Evolutionary conservation across 148 eudicot species (phyloP).

Genomic region (Beta vulgaris): DNA sequence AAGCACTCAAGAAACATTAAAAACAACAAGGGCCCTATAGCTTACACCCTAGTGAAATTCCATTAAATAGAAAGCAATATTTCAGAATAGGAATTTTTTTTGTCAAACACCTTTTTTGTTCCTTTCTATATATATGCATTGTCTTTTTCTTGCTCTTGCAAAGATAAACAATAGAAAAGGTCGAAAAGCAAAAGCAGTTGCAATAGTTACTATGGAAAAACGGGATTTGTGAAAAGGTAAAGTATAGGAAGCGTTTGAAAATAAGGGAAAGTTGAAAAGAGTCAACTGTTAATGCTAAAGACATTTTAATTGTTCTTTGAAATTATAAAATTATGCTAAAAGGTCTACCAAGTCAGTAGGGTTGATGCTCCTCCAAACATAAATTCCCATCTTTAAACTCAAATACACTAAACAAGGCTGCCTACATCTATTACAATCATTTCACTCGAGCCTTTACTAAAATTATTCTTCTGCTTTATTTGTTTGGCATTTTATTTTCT

Average conservation of each 20-base stretch:
- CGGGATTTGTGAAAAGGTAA: slow-evolving; percentile 9
- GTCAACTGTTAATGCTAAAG: too few relatives aligned
- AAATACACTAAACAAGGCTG: slow-evolving; percentile 7
- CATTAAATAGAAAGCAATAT: neutral
- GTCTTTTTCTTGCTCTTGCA: neutral
- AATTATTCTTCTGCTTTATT: neutral
- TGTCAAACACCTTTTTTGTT: neutral
- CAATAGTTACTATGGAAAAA: slow-evolving; percentile 5
- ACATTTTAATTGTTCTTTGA: too few relatives aligned
- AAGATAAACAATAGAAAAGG: slow-evolving; percentile 2
- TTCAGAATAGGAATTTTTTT: neutral
- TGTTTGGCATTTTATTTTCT: neutral
- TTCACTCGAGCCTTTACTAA: too few relatives aligned
- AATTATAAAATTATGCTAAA: neutral
- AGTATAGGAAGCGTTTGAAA: slow-evolving; percentile 27
- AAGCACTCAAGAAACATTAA: neutral
- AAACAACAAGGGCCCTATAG: neutral
- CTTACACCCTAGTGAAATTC: neutral
- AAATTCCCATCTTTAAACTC: slow-evolving; percentile 19
- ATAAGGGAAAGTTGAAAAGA: slow-evolving; percentile 35
- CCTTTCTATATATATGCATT: neutral
- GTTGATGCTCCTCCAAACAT: slow-evolving; percentile 12
- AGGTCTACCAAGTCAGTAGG: slow-evolving; percentile 18
- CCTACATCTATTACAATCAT: neutral
- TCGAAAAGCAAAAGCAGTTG: slow-evolving; percentile 13